Evolutionary conservation across 768 basidiomycete species (phyloP), one percentile per base, ranked within the genome.

Genomic region (Hygrophoropsis aurantiaca): DNA sequence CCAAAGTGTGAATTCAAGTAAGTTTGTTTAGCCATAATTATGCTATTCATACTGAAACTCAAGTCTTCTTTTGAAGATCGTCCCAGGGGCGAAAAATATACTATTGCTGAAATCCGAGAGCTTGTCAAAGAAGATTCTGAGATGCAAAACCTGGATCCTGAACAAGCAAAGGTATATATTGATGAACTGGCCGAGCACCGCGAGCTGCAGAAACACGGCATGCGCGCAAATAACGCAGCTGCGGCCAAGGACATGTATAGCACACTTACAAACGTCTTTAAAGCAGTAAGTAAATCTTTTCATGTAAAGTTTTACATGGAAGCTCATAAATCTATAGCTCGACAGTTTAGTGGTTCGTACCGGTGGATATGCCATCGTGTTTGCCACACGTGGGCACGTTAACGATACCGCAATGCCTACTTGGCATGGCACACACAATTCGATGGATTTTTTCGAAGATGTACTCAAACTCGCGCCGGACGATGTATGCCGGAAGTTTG

Each of bases 381-480:
- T 51, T 26, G 38, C 46, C 11, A 46, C 45, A 1, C 37, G 26
- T n/a, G 49, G 49, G 7, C 49, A 51, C 40, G 39, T 51, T 44
- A 51, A 51, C 27, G 44, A 46, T 26, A 39, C 40, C 11, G 33
- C 37, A n/a, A 44, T 39, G 41, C 19, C 44, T 18, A 40, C 44
- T 7, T 46, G 36, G 42, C n/a, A 30, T 36, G 36, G 26, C 13
- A 51, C 26, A 5, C 25, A 51, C 33, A 51, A 51, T 23, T 38
- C 44, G 6, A 34, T 40, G 20, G 38, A 46, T 35, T 46, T 51
- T 24, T 40, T 34, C 24, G 44, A 51, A 8, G 49, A 46, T 11
- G 24, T 51, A 4, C 11, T 51, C 7, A 33, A 51, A 2, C 32
- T 27, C 2, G 27, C 48, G 20, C 23, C 46, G 3, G 40, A 47